Conservation (phyloP, 2,329 filamentous ascomycete genomes). For the Albophoma yamanashiensis region DNA sequence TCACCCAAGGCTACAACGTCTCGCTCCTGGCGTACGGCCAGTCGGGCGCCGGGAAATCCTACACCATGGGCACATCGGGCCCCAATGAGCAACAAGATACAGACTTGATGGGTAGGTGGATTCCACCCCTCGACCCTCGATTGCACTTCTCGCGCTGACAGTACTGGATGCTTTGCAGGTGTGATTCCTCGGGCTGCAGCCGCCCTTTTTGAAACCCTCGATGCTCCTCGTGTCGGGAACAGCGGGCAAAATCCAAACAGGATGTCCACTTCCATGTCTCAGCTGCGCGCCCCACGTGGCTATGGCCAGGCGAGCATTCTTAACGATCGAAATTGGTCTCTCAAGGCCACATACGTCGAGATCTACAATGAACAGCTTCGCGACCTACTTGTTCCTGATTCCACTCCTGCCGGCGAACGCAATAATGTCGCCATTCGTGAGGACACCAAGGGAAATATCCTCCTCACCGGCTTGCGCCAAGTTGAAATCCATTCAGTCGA, state of each 20-base stretch:
- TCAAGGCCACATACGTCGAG: conserved; percentile 91
- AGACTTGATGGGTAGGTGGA: conserved; percentile 59
- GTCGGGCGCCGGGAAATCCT: conserved; percentile 95
- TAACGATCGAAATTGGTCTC: conserved; percentile 70
- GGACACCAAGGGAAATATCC: conserved; percentile 86
- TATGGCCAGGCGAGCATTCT: conserved; percentile 43
- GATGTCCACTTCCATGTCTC: conserved; percentile 48
- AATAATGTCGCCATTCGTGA: conserved; percentile 82
- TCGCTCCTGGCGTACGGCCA: conserved; percentile 95
- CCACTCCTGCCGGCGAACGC: conserved; percentile 58
- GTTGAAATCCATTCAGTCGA: conserved; percentile 85
- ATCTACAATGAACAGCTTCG: conserved; percentile 97
- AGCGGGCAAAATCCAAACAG: conserved; percentile 40
- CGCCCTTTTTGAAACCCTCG: conserved; percentile 79
- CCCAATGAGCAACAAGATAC: conserved; percentile 63
- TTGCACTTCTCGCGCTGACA: neutral
- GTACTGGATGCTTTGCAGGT: conserved; percentile 38
- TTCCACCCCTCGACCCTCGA: neutral
- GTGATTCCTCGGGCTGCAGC: conserved; percentile 90
- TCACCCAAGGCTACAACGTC: conserved; percentile 96
- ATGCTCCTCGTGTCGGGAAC: conserved; percentile 43
- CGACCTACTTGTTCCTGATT: conserved; percentile 76
- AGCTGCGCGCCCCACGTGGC: conserved; percentile 67
- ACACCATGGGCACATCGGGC: conserved; percentile 95
- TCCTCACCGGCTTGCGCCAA: conserved; percentile 82